These are phyloP conservation scores for Amorphotheca resinae DNA, from an alignment of 495 filamentous ascomycete species.

Conservation along the genomic window DNA sequence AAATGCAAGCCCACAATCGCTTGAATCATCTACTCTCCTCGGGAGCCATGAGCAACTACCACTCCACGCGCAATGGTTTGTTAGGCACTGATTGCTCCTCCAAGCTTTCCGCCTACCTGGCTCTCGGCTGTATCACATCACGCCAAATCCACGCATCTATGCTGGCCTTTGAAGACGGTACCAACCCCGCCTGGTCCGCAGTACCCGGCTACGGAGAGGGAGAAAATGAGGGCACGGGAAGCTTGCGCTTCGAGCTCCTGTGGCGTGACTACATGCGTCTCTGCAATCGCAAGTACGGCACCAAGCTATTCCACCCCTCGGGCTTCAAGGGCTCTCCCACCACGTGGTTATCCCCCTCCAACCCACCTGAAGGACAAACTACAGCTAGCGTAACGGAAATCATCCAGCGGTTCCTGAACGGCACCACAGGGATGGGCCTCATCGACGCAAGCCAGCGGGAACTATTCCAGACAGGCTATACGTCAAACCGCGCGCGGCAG, in stretches of 20 bases:
- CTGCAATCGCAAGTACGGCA: conserved; percentile 49
- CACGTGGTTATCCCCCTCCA: no score
- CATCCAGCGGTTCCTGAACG: conserved; percentile 40
- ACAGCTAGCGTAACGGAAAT: conserved; percentile 21
- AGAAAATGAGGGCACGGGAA: conserved; percentile 54
- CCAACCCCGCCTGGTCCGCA: conserved; percentile 2
- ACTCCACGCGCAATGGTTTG: conserved; percentile 55
- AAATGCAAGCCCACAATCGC: conserved; percentile 38
- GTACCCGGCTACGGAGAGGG: conserved; percentile 41
- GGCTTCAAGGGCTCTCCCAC: conserved; percentile 50
- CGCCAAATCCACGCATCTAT: conserved; percentile 52
- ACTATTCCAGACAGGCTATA: conserved; percentile 57
- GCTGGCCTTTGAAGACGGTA: conserved; percentile 45
- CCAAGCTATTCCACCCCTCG: conserved; percentile 43
- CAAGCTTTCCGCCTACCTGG: conserved; percentile 56
- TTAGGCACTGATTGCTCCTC: conserved; percentile 55
- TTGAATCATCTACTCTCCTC: conserved; percentile 44
- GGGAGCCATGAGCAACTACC: conserved; percentile 46
- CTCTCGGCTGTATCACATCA: conserved; percentile 54
- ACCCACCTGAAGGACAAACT: conserved; percentile 7
- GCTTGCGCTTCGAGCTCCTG: conserved; percentile 54
- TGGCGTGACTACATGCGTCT: conserved; percentile 71
- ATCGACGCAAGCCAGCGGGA: conserved; percentile 63
- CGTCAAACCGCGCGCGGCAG: conserved; percentile 56
- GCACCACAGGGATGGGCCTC: conserved; percentile 53